Base-by-base conservation (phyloP, 2,329 filamentous ascomycete species). In the Ceratocystis destructans region DNA sequence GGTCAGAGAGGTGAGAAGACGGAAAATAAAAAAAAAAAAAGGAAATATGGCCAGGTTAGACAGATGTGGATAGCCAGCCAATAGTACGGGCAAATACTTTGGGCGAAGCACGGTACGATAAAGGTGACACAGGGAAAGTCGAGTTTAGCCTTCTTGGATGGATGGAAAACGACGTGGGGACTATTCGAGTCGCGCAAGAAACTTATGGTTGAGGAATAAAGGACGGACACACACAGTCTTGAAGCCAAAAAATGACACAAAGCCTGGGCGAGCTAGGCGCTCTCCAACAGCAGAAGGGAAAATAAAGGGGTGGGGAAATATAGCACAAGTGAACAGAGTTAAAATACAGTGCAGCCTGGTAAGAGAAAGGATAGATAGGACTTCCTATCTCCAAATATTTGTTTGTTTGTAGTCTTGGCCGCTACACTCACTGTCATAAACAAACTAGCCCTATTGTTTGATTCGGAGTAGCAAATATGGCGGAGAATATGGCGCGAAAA, bases 381-480 rank as follows among this genome's bases (percentile, higher is more conserved):
- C 15, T 37, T 59, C 12, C 28, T 4, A n/a, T 59, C 55, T 59
- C 55, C 55, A 59, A 59, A 59, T 20, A 37, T 37, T 33, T 59
- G 28, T 8, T n/a, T 59, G 28, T 37, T 8, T 33, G 55, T 10
- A 12, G 20, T 10, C 22, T 10, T 15, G 50, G 12, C 55, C 33
- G 55, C 25, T 31, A n/a, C 28, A 37, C 55, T 25, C 3, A 12
- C 37, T 41, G n/a, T 15, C 12, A 59, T 37, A 5, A 28, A n/a
- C 55, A 33, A 25, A 20, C 4, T 53, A 50, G 61, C 5, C 15
- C 48, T 41, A 17, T 48, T 15, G 41, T 63, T 25, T 37, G 46
- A 45, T 45, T 59, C 48, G 53, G 68, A 66, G 65, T 70, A 69
- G 67, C 67, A 64, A 65, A 17, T 48, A 62, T 48, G 45, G 41